These are phyloP conservation scores for Arabidopsis hybrid DNA, from an alignment of 441 rosid genomes.

Conservation along the genomic window DNA sequence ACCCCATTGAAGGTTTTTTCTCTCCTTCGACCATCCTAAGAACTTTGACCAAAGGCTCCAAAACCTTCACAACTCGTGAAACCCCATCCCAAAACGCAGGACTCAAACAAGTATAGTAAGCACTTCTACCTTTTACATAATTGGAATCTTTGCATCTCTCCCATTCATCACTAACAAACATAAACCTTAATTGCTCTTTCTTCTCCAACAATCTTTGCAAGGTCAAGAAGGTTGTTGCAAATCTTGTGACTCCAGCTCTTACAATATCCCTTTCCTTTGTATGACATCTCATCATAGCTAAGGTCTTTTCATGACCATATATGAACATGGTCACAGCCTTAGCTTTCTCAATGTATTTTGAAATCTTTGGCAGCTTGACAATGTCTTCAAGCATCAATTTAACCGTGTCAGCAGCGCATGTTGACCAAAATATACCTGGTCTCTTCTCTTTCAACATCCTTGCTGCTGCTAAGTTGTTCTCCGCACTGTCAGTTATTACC, in stretches of 20 bases:
- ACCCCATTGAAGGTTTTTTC: not conserved
- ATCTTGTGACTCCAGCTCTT: not conserved
- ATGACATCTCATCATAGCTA: not conserved
- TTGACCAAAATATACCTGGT: not conserved
- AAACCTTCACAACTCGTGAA: not conserved
- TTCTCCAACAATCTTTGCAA: constrained; percentile 5
- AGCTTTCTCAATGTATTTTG: constrained; percentile 4
- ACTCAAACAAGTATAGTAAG: not conserved
- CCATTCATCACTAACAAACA: constrained; percentile 2
- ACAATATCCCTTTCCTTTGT: not conserved
- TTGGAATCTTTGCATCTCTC: not conserved
- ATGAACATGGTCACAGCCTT: not conserved
- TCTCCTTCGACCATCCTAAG: not conserved
- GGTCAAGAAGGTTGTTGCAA: constrained; percentile 1
- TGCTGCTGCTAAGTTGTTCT: not conserved
- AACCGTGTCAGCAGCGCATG: not conserved
- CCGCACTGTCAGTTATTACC: not conserved
- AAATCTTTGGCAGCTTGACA: constrained; percentile 6
- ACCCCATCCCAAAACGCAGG: constrained; percentile 4
- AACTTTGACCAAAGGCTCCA: not conserved
- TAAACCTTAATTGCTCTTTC: not conserved
- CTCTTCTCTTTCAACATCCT: constrained; percentile 7
- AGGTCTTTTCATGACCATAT: not conserved
- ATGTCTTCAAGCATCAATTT: constrained; percentile 10
- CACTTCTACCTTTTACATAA: not conserved